Base-by-base conservation (phyloP, 305 asterid species). In the Fraxinus latifolia region DNA sequence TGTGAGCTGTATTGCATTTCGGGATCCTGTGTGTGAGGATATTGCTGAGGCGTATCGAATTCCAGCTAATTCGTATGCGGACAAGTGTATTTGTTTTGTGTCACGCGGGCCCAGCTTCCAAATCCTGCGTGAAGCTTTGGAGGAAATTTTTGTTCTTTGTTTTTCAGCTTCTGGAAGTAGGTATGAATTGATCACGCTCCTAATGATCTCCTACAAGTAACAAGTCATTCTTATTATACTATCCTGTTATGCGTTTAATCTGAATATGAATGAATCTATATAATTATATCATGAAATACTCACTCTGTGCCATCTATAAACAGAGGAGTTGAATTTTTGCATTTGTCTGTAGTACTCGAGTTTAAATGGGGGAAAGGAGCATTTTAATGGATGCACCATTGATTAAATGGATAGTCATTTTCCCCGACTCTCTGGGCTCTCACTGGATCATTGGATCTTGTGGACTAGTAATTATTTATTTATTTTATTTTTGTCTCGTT, bases 1-100 rank as follows among this genome's bases (percentile, higher is more conserved):
- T 76, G 99, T 96, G 71, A 93, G 93, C 44, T 96, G 98, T 89
- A 93, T 96, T 47, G 98, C 97, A 39, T 96, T 96, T 79, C 88
- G 97, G 15, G 99, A 96, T 87, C 98, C 92, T n/a, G 95, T 96
- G 70, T 93, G 94, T n/a, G 93, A 93, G 85, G 99, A 96, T 82
- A 87, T 96, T 74, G 94, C 93, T 17, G 98, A 94, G 85, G 98
- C 98, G 12, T 90, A 92, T 83, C 88, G 88, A 67, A 93, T 96
- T 80, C 88, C 95, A 17, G 82, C 87, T 8, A 89, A 90, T 77
- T 87, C 93, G 53, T 96, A 84, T 88, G 97, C 97, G 62, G 99
- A 96, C 83, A 96, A 94, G 84, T 96, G 99, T 88, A 90, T 96
- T 78, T 96, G 99, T 80, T 76, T 96, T 32, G 97, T 94, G 42